Base-by-base conservation (phyloP, 257 asterid genomes). In the Nicotiana attenuata region DNA sequence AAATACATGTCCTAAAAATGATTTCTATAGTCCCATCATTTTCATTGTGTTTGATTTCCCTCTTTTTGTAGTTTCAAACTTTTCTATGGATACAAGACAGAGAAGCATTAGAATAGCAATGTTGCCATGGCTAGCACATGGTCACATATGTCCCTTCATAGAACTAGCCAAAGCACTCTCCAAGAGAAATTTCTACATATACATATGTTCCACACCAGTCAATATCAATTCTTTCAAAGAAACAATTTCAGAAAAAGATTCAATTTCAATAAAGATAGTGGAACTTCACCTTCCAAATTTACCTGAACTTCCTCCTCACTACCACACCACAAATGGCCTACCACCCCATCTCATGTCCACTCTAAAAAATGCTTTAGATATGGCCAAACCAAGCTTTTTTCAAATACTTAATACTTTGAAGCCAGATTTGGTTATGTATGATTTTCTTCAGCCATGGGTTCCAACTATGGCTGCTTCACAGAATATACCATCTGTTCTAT, bases 91-190 rank as follows among this genome's bases (percentile, higher is more conserved):
- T 24, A 31, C 59, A 20, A 61, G 45, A 31, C 24, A 71, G 47
- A 86, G 53, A 66, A 71, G 7, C 10, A 17, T 60, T 61, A 77
- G 26, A 3, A 33, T 86, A 10, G 76, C 80, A 19, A 77, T 86
- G 88, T 29, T 86, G 31, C 86, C 85, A 50, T 86, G 88, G 88
- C 47, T 86, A 81, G 88, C 88, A 16, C 84, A 86, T 55, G 88
- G 88, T 17, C 86, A 83, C 59, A 83, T 81, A 11, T 38, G 78
- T 35, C 88, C 88, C 0, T 86, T 80, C 57, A 53, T 83, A 5
- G 86, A 83, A 64, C 81, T 83, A 35, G 86, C 86, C 63, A 83
- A 83, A 28, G 65, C 65, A 69, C 59, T 83, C 19, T 20, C 82
- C 2, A 61, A 7, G 33, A 67, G 81, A 81, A 77, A 83, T 50